Percentiles rank a stretch among this genome's conserved stretches.
phyloP scores from a whole-genome alignment of 306 rosid species.

The Lathyrus sativus region DNA sequence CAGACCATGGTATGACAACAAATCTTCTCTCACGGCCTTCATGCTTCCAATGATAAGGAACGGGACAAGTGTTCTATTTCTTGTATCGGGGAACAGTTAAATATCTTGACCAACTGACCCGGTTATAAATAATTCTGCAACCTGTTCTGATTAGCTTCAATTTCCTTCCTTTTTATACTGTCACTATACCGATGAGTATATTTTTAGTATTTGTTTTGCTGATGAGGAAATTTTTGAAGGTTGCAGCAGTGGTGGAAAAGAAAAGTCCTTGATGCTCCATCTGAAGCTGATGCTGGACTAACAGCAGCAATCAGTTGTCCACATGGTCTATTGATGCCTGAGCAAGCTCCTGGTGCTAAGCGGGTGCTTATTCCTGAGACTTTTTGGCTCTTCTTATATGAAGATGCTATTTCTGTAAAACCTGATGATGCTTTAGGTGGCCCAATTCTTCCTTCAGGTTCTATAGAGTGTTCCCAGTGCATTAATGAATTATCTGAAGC shows the following conservation, averaged over 20 bases:
- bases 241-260: slow-evolving; percentile 96
- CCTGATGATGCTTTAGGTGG: slow-evolving; percentile 71
- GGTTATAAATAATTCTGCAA: slow-evolving; percentile 8
- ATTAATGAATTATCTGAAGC: slow-evolving; percentile 81
- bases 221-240: slow-evolving; percentile 51
- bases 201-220: slow-evolving; percentile 30
- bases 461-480: slow-evolving; percentile 72
- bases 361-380: slow-evolving; percentile 82
- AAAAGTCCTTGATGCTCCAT: slow-evolving; percentile 90
- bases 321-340: slow-evolving; percentile 84
- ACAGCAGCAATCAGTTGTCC: slow-evolving; percentile 77
- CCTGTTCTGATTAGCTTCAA: slow-evolving; percentile 10
- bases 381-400: slow-evolving; percentile 80
- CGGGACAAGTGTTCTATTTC: neutral
- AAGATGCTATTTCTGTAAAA: slow-evolving; percentile 70
- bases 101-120: slow-evolving; percentile 7
- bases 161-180: neutral
- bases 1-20: slow-evolving; percentile 70
- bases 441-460: slow-evolving; percentile 59
- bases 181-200: slow-evolving; percentile 3
- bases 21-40: slow-evolving; percentile 17
- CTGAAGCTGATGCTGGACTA: slow-evolving; percentile 90
- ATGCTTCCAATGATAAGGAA: neutral
- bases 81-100: slow-evolving; percentile 19
- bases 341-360: slow-evolving; percentile 88